Evolutionary conservation across 495 filamentous ascomycete species (phyloP).

Genomic region (Neurospora pannonica): DNA sequence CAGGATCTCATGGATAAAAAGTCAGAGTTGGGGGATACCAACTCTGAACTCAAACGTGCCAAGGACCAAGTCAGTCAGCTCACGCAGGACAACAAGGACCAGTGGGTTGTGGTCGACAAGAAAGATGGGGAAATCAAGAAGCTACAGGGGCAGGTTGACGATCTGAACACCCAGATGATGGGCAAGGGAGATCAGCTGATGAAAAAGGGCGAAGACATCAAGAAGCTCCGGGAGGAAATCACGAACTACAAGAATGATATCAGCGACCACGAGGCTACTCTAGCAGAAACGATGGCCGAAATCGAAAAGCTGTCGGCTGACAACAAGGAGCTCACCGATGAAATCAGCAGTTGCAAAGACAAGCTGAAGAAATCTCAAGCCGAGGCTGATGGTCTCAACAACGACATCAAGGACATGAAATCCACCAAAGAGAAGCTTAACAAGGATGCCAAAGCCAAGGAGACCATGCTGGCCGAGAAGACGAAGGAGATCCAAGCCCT

Average conservation of each 20-base stretch:
- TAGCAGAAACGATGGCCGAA: not conserved
- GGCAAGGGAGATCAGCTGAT: not conserved
- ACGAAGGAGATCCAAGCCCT: not conserved
- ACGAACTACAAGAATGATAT: not conserved
- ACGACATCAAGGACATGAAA: not conserved
- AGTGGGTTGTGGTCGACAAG: not conserved
- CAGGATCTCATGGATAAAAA: not conserved
- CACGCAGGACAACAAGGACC: not conserved
- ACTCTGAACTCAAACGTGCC: not conserved
- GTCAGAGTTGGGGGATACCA: not conserved
- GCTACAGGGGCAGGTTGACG: not conserved
- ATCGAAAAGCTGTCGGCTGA: not conserved
- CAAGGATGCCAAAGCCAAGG: not conserved
- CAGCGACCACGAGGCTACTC: not conserved
- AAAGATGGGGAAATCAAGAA: not conserved
- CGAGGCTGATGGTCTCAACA: not conserved
- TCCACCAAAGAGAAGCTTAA: not conserved
- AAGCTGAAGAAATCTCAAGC: not conserved
- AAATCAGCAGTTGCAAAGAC: not conserved
- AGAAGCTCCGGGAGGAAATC: not conserved
- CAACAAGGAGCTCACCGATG: not conserved
- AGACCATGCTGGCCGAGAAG: not conserved
- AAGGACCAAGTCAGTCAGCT: not conserved
- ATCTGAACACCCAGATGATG: not conserved
- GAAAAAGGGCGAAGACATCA: not conserved